Percentiles rank a stretch among this genome's conserved stretches.
These are phyloP conservation scores for Fistulifera solaris DNA, from an alignment of 108 stramenopile genomes.

Conservation along the genomic window DNA sequence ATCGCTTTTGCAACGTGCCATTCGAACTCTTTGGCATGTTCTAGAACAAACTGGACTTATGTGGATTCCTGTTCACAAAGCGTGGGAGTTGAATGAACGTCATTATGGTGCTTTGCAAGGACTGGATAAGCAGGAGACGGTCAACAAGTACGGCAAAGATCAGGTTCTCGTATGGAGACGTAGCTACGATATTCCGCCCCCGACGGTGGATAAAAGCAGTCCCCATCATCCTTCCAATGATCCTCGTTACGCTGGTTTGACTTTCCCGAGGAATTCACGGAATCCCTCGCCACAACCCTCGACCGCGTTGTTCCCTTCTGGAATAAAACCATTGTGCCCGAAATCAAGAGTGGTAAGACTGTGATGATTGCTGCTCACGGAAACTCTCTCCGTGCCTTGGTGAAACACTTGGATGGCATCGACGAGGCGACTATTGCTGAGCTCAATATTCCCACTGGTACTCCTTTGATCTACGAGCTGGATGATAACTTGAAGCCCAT, in stretches of 20 bases:
- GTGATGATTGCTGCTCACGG: conserved; percentile 88
- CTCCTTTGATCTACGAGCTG: conserved; percentile 82
- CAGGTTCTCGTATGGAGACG: conserved; percentile 88
- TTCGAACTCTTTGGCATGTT: conserved; percentile 77
- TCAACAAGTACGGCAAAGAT: conserved; percentile 88
- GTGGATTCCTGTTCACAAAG: conserved; percentile 69
- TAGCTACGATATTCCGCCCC: conserved; percentile 86
- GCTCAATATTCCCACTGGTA: conserved; percentile 88
- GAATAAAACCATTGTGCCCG: conserved; percentile 64
- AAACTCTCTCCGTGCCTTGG: conserved; percentile 85
- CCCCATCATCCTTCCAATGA: conserved; percentile 82
- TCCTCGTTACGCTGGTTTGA: conserved; percentile 52
- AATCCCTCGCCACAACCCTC: conserved; percentile 78
- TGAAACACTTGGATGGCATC: conserved; percentile 86
- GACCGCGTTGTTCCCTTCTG: conserved; percentile 84
- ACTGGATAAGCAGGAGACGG: conserved; percentile 90
- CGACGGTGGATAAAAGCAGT: conserved; percentile 49
- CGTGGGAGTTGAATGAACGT: conserved; percentile 89
- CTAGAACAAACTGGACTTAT: conserved; percentile 78
- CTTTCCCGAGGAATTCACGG: conserved; percentile 66
- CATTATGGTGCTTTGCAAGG: conserved; percentile 86
- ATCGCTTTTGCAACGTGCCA: conserved; percentile 79
- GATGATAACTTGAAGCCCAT: conserved; percentile 81
- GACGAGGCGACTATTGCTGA: conserved; percentile 69
- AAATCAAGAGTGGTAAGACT: conserved; percentile 69